Base-by-base conservation (phyloP, 2,329 filamentous ascomycete species). In the Exophiala viscosa region DNA sequence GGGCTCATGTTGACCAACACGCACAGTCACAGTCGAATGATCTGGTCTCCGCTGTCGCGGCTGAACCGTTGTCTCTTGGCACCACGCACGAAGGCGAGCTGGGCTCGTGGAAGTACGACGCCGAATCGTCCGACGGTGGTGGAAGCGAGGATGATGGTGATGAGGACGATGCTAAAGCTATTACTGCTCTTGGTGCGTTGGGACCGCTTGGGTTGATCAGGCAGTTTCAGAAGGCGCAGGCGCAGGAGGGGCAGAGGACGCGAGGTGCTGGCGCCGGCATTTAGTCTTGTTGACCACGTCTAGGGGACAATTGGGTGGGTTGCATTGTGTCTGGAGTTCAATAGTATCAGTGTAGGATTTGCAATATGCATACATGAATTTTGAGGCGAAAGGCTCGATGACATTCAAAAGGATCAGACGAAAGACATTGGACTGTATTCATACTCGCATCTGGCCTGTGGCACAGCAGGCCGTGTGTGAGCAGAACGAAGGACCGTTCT, bases 151-250 rank as follows among this genome's bases (percentile, higher is more conserved):
- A 75, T 13, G 71, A 69, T 7, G 75, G 76, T 28, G 73, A 75
- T 46, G 73, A 77, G 6, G 73, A 45, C 14, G 47, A 56, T 35
- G 48, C 43, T 17, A 23, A 77, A 14, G 71, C 68, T 7, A 66
- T 74, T 28, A 68, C 68, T 23, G 72, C 40, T 18, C 13, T 71
- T 39, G 64, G 66, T 31, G 70, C 64, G 32, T 76, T 76, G 3
- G 84, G 84, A 2, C 83, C 87, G 4, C 67, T 87, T 52, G 84
- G 84, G 7, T 67, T 87, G 60, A 73, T 87, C 51, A 81, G 84
- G 65, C 82, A 87, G 63, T 86, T 86, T 62, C 81, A 84, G 57
- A 83, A 81, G 67, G 82, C 80, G 34, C 79, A 82, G 58, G 75
- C 50, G 23, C 56, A 59, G 33, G 56, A 53, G 11, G 50, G 50